phyloP scores from a whole-genome alignment of 371 early-diverging fungal genomes.

The Cladochytrium tenue region DNA sequence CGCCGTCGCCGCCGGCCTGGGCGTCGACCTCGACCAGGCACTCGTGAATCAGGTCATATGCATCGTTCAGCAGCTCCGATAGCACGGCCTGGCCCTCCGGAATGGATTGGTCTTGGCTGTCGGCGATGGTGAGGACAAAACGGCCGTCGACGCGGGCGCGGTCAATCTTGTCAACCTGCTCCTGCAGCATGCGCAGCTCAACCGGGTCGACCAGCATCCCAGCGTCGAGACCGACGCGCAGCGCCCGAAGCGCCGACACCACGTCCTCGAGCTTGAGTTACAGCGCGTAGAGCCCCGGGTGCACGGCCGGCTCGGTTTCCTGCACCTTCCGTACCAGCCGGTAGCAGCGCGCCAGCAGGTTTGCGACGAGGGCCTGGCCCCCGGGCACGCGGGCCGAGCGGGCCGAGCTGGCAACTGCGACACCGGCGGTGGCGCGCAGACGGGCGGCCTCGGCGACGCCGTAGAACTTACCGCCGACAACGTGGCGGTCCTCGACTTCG shows the following conservation, averaged over 20 bases:
- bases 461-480: conserved; percentile 26
- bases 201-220: conserved; percentile 22
- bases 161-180: conserved; percentile 28
- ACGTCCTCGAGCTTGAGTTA: conserved; percentile 24
- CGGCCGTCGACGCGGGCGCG: conserved; percentile 23
- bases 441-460: conserved; percentile 9
- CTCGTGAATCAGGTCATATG: conserved; percentile 39
- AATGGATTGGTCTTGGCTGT: neutral
- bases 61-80: conserved; percentile 30
- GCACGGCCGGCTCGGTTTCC: conserved; percentile 26
- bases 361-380: conserved; percentile 35
- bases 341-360: conserved; percentile 29
- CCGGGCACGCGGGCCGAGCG: conserved; percentile 18
- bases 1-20: neutral
- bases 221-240: conserved; percentile 14
- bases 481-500: conserved; percentile 22
- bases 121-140: conserved; percentile 14
- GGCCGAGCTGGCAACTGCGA: neutral
- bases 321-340: conserved; percentile 27
- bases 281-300: conserved; percentile 20
- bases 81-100: conserved; percentile 33
- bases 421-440: conserved; percentile 13
- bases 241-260: conserved; percentile 17
- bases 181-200: conserved; percentile 28
- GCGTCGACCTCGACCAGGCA: conserved; percentile 26